Conservation (phyloP, 306 rosid genomes). For the Senna tora region DNA sequence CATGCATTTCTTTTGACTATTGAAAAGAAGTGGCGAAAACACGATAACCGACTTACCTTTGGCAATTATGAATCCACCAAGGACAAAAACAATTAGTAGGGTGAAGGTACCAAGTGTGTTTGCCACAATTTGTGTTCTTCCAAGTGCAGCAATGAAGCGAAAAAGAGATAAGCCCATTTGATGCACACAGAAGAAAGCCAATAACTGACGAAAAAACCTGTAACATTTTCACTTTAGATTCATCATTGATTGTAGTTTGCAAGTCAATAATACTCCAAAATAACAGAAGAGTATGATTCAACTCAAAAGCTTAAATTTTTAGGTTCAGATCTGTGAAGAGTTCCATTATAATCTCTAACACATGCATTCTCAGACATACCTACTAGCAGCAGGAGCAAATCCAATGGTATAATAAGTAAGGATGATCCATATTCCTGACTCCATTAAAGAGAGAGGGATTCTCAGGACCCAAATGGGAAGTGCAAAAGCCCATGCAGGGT, state of each 20-base stretch:
- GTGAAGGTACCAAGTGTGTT: conserved; percentile 64
- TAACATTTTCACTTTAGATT: conserved; percentile 1
- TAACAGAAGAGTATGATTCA: neutral
- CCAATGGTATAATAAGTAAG: conserved; percentile 80
- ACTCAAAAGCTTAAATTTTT: no score
- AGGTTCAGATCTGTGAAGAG: no score
- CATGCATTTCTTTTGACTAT: conserved; percentile 28
- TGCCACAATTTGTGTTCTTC: conserved; percentile 74
- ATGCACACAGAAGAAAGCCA: conserved; percentile 81
- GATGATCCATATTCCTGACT: conserved; percentile 70
- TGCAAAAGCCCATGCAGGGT: conserved; percentile 79
- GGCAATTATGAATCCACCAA: conserved; percentile 88
- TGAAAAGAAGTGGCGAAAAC: neutral
- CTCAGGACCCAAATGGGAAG: conserved; percentile 72
- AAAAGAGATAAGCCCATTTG: conserved; percentile 79
- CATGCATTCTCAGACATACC: conserved; percentile 42
- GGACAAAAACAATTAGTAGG: conserved; percentile 68
- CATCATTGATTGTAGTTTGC: conserved; percentile 25
- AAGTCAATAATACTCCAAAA: conserved; percentile 13
- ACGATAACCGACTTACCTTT: conserved; percentile 50
- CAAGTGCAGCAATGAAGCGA: conserved; percentile 80
- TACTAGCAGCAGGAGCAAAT: conserved; percentile 79
- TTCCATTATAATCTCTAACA: no score
- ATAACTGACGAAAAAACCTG: conserved; percentile 81
- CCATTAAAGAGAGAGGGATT: conserved; percentile 73